These are phyloP conservation scores for Brassica cretica DNA, from an alignment of 345 rosid genomes.

Conservation along the genomic window DNA sequence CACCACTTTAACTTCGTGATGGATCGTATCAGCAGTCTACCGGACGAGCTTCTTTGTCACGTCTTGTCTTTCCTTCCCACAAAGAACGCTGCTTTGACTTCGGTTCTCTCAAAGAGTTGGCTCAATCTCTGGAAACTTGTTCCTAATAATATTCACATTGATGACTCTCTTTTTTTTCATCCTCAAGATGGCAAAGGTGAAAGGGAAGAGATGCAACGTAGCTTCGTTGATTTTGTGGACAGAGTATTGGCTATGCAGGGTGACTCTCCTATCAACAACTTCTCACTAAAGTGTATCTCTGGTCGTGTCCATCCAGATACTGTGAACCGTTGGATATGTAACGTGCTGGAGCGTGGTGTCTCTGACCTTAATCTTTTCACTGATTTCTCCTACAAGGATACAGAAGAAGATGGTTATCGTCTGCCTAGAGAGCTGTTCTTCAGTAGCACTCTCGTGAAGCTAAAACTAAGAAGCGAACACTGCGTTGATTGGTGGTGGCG, in stretches of 20 bases:
- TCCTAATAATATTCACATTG: neutral
- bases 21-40: neutral
- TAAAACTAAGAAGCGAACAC: neutral
- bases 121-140: neutral
- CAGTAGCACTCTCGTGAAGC: neutral
- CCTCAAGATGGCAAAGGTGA: neutral
- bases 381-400: neutral
- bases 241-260: neutral
- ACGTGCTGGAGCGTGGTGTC: constrained; percentile 9
- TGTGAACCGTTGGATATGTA: constrained; percentile 18
- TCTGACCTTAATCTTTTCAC: neutral
- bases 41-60: neutral
- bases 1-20: neutral
- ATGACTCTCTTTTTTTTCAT: neutral
- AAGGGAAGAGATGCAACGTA: neutral
- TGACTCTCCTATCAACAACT: neutral
- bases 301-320: neutral
- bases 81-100: constrained; percentile 15
- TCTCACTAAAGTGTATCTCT: neutral
- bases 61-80: neutral
- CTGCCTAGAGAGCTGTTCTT: neutral
- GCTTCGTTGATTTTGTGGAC: constrained; percentile 12
- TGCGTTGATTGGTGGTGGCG: neutral
- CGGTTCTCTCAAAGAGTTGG: constrained; percentile 3
- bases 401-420: neutral